A percentile compares a stretch with the other conserved stretches of the same genome.
Evolutionary conservation across 306 rosid genomes (phyloP).

Genomic region (Dryas octopetala): DNA sequence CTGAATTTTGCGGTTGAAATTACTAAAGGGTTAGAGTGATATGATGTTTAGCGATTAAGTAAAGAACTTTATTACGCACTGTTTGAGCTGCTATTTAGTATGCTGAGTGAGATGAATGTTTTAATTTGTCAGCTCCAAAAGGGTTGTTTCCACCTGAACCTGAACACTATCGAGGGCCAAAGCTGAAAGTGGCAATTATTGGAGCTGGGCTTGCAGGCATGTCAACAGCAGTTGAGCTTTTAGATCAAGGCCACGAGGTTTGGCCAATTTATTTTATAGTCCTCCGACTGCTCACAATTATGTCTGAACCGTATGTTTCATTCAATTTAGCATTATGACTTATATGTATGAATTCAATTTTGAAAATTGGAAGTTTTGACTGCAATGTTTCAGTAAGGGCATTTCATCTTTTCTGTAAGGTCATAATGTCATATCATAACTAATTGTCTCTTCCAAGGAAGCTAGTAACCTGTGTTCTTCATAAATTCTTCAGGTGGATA

Average conservation of each 20-base stretch:
- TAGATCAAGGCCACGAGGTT: conserved; percentile 99
- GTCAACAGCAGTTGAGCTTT: conserved; percentile 97
- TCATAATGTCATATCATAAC: conserved; percentile 9
- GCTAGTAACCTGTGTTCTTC: conserved; percentile 1
- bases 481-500: conserved; percentile 74
- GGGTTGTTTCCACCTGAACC: conserved; percentile 98
- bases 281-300: background rate
- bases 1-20: background rate
- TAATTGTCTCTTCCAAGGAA: conserved; percentile 12
- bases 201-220: conserved; percentile 99
- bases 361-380: conserved; percentile 18
- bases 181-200: conserved; percentile 91
- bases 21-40: background rate
- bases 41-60: background rate
- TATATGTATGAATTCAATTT: background rate
- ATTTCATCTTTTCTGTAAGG: background rate
- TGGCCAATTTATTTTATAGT: conserved; percentile 13
- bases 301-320: conserved; percentile 3
- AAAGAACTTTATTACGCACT: background rate
- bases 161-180: conserved; percentile 85
- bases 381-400: background rate
- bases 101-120: conserved; percentile 29
- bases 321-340: background rate
- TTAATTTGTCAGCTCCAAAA: conserved; percentile 72
- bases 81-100: conserved; percentile 12